Evolutionary conservation across 805 yeast genomes (phyloP).

Genomic region (Starmerella bacillaris): DNA sequence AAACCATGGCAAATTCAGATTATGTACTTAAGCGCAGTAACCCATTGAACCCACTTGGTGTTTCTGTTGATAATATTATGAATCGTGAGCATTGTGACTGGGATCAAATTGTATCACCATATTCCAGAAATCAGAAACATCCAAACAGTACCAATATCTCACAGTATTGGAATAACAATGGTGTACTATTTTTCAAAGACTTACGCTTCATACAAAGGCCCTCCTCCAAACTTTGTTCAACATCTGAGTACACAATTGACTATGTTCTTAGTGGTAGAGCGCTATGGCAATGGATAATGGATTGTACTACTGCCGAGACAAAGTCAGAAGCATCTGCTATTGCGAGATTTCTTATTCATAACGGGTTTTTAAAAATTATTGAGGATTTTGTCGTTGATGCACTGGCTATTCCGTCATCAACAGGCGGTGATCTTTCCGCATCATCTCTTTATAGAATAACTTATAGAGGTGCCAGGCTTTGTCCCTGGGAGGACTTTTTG

Average conservation of each 20-base stretch:
- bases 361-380: slow-evolving; percentile 13
- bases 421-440: slow-evolving; percentile 5
- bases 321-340: slow-evolving; percentile 14
- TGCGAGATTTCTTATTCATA: slow-evolving; percentile 21
- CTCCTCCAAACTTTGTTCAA: slow-evolving; percentile 10
- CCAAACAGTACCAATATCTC: slow-evolving; percentile 71
- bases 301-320: slow-evolving; percentile 58
- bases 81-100: no score
- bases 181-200: slow-evolving; percentile 41
- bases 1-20: slow-evolving; percentile 16
- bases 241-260: slow-evolving; percentile 17
- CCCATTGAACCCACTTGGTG: slow-evolving; percentile 30
- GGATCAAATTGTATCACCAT: no score
- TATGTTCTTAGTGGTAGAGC: slow-evolving; percentile 58
- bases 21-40: no score
- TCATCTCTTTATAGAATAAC: slow-evolving; percentile 13
- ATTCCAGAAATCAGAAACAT: no score
- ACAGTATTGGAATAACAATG: slow-evolving; percentile 61
- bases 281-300: slow-evolving; percentile 72
- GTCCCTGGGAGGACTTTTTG: slow-evolving; percentile 5
- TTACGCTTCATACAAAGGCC: slow-evolving; percentile 21
- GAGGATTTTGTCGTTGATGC: slow-evolving; percentile 6
- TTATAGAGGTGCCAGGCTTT: slow-evolving; percentile 7
- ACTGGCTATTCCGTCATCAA: slow-evolving; percentile 5
- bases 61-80: not conserved